These are phyloP conservation scores for Cyclotella cryptica DNA, from an alignment of 108 stramenopile genomes.

Conservation along the genomic window DNA sequence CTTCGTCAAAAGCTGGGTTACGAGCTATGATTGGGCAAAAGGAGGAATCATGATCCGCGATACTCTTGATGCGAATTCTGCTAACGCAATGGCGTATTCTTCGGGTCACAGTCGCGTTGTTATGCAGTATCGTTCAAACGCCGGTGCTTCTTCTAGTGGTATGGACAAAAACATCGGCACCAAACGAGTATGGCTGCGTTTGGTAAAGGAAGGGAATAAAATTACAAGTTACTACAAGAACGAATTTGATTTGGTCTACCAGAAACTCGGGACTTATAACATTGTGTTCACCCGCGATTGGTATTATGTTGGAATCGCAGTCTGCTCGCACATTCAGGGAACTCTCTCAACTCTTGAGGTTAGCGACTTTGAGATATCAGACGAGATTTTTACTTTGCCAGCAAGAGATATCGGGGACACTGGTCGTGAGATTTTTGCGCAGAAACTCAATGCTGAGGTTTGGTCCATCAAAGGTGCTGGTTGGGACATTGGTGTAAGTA, in stretches of 20 bases:
- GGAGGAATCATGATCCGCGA: constrained; percentile 33
- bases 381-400: constrained; percentile 14
- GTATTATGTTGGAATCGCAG: constrained; percentile 29
- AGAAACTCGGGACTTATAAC: constrained; percentile 4
- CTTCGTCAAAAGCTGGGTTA: constrained; percentile 2
- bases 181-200: constrained; percentile 19
- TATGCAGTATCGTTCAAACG: neutral
- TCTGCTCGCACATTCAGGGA: constrained; percentile 3
- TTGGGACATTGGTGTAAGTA: constrained; percentile 35
- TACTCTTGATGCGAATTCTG: constrained; percentile 12
- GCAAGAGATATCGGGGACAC: constrained; percentile 22
- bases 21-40: constrained; percentile 17
- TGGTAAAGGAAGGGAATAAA: constrained; percentile 20
- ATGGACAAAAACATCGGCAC: neutral
- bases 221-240: constrained; percentile 22
- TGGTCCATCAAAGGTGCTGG: constrained; percentile 26
- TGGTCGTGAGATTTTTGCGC: neutral
- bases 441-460: constrained; percentile 1
- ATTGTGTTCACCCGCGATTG: neutral
- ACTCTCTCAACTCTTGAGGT: constrained; percentile 24
- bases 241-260: constrained; percentile 2
- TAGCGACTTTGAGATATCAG: constrained; percentile 15
- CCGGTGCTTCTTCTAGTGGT: neutral
- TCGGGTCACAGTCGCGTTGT: neutral
- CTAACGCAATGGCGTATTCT: neutral